Evolutionary conservation across 768 basidiomycete species (phyloP), one percentile per base, ranked within the genome.

Genomic region (Serendipita sp.): DNA sequence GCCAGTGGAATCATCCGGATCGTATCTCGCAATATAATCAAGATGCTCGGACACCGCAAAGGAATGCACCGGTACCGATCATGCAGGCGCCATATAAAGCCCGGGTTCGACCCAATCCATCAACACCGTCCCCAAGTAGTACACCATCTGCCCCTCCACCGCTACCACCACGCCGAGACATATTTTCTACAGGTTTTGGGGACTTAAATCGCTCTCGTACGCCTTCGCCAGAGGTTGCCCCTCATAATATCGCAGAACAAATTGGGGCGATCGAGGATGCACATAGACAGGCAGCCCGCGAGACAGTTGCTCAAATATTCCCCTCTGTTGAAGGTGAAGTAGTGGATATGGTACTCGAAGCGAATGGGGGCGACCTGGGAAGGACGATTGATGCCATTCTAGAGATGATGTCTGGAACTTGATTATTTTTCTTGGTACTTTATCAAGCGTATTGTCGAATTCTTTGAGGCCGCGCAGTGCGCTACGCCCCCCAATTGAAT

Each of bases 221-320:
- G 37, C 63, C 63, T 24, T 47, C 53, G 64, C 45, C 45, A 37
- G 53, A 65, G 47, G 15, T 69, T 69, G 16, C 69, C 72, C 41
- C 67, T 70, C 48, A 66, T 67, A 3, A 66, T 67, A 18, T 34
- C 60, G 11, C 69, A 72, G 81, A 80, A 24, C 82, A 89, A 76
- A 91, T 86, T 68, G 71, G 69, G 10, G 72, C 71, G 45, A 70
- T 74, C 68, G 92, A 94, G 71, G 77, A 77, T 8, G 88, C 88
- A 24, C 85, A 89, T 69, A 83, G 85, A 66, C 80, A 84, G 48
- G 89, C 88, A 2, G 80, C 89, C 62, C 76, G 79, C 64, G 84
- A 85, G 69, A 95, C 92, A 35, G 75, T 97, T 67, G 74, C 80
- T 65, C 91, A 94, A 75, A 95, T 95, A 67, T 97, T 97, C 80